These are phyloP conservation scores for Drosera spatulata DNA, from an alignment of 179 eudicot species.

Conservation along the genomic window DNA sequence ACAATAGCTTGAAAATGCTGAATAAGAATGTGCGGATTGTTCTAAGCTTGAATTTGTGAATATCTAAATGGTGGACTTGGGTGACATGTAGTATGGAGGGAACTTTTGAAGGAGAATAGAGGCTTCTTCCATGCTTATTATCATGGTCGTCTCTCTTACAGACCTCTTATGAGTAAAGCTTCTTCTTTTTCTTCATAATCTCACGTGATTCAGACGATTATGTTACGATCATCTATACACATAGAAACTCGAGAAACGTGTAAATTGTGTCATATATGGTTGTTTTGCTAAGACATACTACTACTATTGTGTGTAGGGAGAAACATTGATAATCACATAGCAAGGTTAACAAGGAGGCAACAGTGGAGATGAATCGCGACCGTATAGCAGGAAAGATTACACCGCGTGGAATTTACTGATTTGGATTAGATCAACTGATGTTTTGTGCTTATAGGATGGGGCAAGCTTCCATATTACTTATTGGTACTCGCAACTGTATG, in stretches of 20 bases:
- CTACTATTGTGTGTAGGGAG: constrained; percentile 17
- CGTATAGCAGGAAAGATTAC: too few species aligned
- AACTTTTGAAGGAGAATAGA: constrained; percentile 55
- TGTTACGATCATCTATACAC: background rate
- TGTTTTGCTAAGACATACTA: too few species aligned
- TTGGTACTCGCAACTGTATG: too few species aligned
- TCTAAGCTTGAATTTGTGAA: too few species aligned
- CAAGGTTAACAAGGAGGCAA: constrained; percentile 37
- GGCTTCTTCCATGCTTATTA: constrained; percentile 58
- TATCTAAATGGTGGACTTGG: background rate
- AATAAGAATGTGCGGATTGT: too few species aligned
- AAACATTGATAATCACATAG: constrained; percentile 12
- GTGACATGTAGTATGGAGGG: constrained; percentile 55
- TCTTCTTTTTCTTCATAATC: background rate
- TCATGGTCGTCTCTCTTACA: constrained; percentile 25
- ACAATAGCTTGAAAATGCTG: too few species aligned
- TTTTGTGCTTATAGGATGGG: too few species aligned
- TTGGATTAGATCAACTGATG: background rate
- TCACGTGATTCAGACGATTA: background rate
- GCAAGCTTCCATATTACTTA: too few species aligned
- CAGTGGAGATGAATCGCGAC: constrained; percentile 13
- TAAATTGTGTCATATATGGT: too few species aligned
- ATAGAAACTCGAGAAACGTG: too few species aligned
- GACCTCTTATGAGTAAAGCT: constrained; percentile 31
- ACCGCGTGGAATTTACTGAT: too few species aligned